A percentile compares a stretch with the other conserved stretches of the same genome.
These are phyloP conservation scores for Tuctoria greenei DNA, from an alignment of 176 grass and related monocot species.

Conservation along the genomic window DNA sequence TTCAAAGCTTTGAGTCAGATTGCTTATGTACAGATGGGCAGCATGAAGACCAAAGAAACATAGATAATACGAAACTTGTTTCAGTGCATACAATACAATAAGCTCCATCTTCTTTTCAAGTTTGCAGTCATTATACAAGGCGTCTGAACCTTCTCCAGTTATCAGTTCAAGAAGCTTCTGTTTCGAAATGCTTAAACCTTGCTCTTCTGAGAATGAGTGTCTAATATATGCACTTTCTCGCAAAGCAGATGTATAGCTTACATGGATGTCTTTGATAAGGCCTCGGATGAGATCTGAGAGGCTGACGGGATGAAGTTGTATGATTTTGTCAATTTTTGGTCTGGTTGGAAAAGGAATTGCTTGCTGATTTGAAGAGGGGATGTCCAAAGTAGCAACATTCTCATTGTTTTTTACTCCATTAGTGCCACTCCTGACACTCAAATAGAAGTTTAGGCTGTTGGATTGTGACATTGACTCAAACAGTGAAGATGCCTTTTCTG, in stretches of 20 bases:
- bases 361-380: slow-evolving; percentile 44
- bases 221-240: slow-evolving; percentile 49
- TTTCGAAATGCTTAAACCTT: slow-evolving; percentile 57
- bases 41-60: slow-evolving; percentile 74
- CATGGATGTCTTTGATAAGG: slow-evolving; percentile 49
- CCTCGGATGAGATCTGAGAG: slow-evolving; percentile 53
- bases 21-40: slow-evolving; percentile 62
- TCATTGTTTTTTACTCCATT: slow-evolving; percentile 29
- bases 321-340: slow-evolving; percentile 33
- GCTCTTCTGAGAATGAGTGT: slow-evolving; percentile 33
- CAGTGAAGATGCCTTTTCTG: slow-evolving; percentile 52
- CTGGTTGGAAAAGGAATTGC: slow-evolving; percentile 28
- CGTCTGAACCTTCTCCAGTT: slow-evolving; percentile 41
- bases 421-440: slow-evolving; percentile 57
- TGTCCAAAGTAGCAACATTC: slow-evolving; percentile 25
- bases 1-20: slow-evolving; percentile 51
- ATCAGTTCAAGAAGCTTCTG: slow-evolving; percentile 64
- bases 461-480: slow-evolving; percentile 56
- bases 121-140: slow-evolving; percentile 27
- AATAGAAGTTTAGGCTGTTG: slow-evolving; percentile 63
- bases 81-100: slow-evolving; percentile 60
- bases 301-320: slow-evolving; percentile 60
- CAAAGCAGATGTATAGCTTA: slow-evolving; percentile 51
- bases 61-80: slow-evolving; percentile 72
- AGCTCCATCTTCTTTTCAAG: slow-evolving; percentile 50